Conservation (phyloP, 2,329 filamentous ascomycete species). For the Penicillium sp. region DNA sequence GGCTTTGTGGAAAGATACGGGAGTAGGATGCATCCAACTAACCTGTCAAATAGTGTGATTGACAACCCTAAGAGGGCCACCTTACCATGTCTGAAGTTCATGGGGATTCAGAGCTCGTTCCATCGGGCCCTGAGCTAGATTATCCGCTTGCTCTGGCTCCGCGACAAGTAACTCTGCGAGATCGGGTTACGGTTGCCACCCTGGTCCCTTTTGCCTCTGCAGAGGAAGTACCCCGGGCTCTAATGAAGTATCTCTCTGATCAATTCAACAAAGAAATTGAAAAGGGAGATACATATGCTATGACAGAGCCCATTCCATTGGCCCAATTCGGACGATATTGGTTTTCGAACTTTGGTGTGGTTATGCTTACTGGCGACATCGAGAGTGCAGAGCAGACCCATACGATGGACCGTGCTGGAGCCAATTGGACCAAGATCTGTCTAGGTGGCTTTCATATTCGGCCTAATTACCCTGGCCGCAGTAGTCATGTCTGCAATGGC, state of each 20-base stretch:
- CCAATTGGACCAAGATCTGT: constrained; percentile 76
- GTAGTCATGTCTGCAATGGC: constrained; percentile 80
- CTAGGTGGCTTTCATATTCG: constrained; percentile 92
- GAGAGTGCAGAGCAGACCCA: constrained; percentile 57
- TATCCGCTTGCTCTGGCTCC: constrained; percentile 68
- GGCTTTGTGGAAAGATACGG: constrained; percentile 1
- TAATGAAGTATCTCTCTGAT: constrained; percentile 75
- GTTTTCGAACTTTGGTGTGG: constrained; percentile 85
- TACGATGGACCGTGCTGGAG: constrained; percentile 51
- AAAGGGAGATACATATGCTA: constrained; percentile 87
- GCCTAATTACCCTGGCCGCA: constrained; percentile 87
- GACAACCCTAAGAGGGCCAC: constrained; percentile 18
- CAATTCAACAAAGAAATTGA: constrained; percentile 89
- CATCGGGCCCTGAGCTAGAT: constrained; percentile 38
- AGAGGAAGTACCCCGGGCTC: constrained; percentile 69
- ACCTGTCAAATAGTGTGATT: constrained; percentile 38
- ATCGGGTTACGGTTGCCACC: constrained; percentile 79
- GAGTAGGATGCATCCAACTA: constrained; percentile 21
- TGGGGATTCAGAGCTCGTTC: constrained; percentile 32
- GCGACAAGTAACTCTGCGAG: constrained; percentile 75
- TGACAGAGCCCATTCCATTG: constrained; percentile 72
- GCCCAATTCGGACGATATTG: constrained; percentile 78
- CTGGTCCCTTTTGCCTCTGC: constrained; percentile 78
- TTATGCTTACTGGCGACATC: constrained; percentile 81
- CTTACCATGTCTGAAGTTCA: constrained; percentile 39